phyloP scores from a whole-genome alignment of 192 early-diverging fungal genomes.

The Coemansia sp. region DNA sequence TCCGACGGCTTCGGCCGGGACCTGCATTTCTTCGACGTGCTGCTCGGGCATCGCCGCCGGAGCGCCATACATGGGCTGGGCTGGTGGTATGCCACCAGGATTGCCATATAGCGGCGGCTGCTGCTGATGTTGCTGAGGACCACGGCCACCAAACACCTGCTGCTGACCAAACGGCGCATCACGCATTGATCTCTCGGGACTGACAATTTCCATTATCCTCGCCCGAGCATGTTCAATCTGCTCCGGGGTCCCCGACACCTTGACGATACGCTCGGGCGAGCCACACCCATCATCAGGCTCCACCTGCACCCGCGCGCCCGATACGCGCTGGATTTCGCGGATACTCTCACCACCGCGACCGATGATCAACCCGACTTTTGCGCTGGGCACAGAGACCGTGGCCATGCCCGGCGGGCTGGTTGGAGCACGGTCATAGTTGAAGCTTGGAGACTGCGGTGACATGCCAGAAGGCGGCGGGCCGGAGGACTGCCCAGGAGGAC shows the following conservation, averaged over 20 bases:
- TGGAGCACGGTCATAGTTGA: slow-evolving; percentile 6
- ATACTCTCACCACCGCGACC: slow-evolving; percentile 77
- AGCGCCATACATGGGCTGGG: slow-evolving; percentile 4
- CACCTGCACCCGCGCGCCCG: slow-evolving; percentile 69
- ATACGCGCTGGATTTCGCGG: slow-evolving; percentile 63
- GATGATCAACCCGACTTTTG: slow-evolving; percentile 83
- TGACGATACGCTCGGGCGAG: slow-evolving; percentile 56
- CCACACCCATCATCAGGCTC: slow-evolving; percentile 54
- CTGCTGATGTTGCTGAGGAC: slow-evolving; percentile 6
- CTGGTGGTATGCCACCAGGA: background rate
- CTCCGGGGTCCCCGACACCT: slow-evolving; percentile 65
- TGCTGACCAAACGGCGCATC: slow-evolving; percentile 3
- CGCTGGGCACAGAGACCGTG: slow-evolving; percentile 59
- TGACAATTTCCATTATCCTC: slow-evolving; percentile 76
- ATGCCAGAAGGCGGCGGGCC: too few species aligned
- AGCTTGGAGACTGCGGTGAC: slow-evolving; percentile 20
- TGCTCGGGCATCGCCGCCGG: background rate
- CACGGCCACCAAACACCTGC: slow-evolving; percentile 2
- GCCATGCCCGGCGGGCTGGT: slow-evolving; percentile 7
- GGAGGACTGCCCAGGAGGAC: slow-evolving; percentile 9
- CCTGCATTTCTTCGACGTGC: slow-evolving; percentile 41
- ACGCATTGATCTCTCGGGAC: slow-evolving; percentile 11
- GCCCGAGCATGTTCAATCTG: slow-evolving; percentile 68
- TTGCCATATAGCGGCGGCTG: slow-evolving; percentile 7
- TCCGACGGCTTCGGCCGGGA: slow-evolving; percentile 40